Percentiles rank a stretch among this genome's conserved stretches.
Conservation (phyloP, 2,329 filamentous ascomycete genomes). For the Boeremia exigua region DNA sequence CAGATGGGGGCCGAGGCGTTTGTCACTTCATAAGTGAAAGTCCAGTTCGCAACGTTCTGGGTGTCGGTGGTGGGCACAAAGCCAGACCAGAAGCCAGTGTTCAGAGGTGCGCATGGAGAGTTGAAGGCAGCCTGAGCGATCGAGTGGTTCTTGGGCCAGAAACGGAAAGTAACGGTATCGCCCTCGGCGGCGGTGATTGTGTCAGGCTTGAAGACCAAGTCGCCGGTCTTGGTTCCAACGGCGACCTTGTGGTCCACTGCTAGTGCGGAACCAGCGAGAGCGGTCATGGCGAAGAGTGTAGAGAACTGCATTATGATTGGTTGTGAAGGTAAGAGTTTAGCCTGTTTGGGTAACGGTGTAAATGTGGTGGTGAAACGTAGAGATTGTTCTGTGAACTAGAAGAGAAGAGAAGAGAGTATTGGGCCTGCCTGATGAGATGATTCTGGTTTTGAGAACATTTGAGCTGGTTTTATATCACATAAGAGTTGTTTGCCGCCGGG, state of each 20-base stretch:
- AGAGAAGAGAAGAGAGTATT: constrained; percentile 38
- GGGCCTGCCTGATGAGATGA: constrained; percentile 46
- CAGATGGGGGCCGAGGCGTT: constrained; percentile 48
- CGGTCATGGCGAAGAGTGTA: constrained; percentile 40
- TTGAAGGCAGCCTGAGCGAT: constrained; percentile 46
- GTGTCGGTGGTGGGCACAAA: constrained; percentile 39
- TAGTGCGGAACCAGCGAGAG: constrained; percentile 38
- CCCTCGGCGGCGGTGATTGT: constrained; percentile 43
- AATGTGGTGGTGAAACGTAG: constrained; percentile 21
- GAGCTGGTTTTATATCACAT: constrained; percentile 44
- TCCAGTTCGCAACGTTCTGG: constrained; percentile 30
- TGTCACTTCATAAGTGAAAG: constrained; percentile 43
- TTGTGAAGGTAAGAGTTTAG: constrained; percentile 38
- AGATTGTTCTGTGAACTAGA: constrained; percentile 33
- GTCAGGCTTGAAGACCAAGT: constrained; percentile 44
- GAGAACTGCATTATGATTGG: constrained; percentile 50
- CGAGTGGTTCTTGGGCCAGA: constrained; percentile 50
- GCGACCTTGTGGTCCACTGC: constrained; percentile 43
- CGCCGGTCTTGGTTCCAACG: constrained; percentile 37
- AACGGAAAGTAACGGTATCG: constrained; percentile 48
- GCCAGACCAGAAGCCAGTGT: constrained; percentile 48
- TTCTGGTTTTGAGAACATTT: constrained; percentile 39
- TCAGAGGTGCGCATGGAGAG: constrained; percentile 42
- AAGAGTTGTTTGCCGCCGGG: constrained; percentile 35
- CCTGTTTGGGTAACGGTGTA: constrained; percentile 34